Percentiles rank a stretch among this genome's conserved stretches.
These are phyloP conservation scores for Turnera subulata DNA, from an alignment of 345 rosid genomes.

Conservation along the genomic window DNA sequence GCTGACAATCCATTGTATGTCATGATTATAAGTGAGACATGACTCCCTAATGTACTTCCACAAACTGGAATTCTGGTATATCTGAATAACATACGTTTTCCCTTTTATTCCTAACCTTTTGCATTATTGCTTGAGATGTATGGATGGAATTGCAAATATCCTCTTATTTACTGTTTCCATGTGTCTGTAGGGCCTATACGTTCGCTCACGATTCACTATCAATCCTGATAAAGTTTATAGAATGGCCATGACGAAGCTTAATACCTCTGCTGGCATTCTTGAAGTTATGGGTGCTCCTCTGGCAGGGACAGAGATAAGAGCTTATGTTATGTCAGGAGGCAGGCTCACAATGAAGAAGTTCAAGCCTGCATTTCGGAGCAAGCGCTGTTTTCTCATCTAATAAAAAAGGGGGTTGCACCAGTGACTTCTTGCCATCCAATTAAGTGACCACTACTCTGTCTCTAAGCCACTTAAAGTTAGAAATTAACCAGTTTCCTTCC, in stretches of 20 bases:
- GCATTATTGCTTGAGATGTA: neutral
- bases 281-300: slow-evolving; percentile 99
- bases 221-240: slow-evolving; percentile 92
- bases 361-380: slow-evolving; percentile 59
- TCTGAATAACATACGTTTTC: too few species aligned
- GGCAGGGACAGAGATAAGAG: slow-evolving; percentile 77
- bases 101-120: too few species aligned
- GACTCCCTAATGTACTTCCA: too few species aligned
- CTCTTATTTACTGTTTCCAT: slow-evolving; percentile 1
- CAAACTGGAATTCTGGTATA: too few species aligned
- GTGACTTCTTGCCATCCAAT: neutral
- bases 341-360: slow-evolving; percentile 63
- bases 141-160: too few species aligned
- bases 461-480: too few species aligned
- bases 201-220: slow-evolving; percentile 78
- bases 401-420: slow-evolving; percentile 77
- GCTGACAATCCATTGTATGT: too few species aligned
- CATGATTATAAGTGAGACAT: neutral
- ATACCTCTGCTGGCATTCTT: slow-evolving; percentile 84
- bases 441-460: too few species aligned
- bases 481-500: too few species aligned
- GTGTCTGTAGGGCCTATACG: slow-evolving; percentile 57
- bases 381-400: slow-evolving; percentile 86
- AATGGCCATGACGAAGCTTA: slow-evolving; percentile 84
- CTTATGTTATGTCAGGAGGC: slow-evolving; percentile 97